Evolutionary conservation across 768 basidiomycete species (phyloP), one percentile per base, ranked within the genome.

Genomic region (Mycena galopus): DNA sequence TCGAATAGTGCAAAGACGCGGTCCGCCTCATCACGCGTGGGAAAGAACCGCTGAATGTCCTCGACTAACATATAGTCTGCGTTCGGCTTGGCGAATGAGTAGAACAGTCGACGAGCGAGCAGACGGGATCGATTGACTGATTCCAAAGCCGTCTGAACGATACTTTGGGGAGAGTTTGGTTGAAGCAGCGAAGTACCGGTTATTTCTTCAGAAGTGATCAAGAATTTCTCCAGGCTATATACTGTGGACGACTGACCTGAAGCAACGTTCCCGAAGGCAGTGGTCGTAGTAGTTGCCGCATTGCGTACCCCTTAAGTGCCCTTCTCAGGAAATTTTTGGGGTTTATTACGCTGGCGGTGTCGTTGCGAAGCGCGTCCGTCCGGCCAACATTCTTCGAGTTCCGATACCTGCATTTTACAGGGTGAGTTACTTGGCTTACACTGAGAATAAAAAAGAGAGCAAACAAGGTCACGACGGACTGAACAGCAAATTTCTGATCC

Each of bases 61-160:
- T 88, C 84, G 11, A 93, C 84, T 57, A 88, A 78, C 53, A 97
- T 76, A 69, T 85, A 87, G 6, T 93, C 89, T 21, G 88, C 81
- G 25, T 88, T 89, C 3, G 87, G 86, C 74, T 89, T 88, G 5
- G 87, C 85, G 82, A 95, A 97, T 9, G 95, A 96, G 82, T 95
- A 95, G 84, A 91, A 98, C 47, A 98, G 83, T 42, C 96, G 87
- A 60, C 94, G 89, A 53, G 96, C 95, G 65, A 98, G 91, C 88
- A 92, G 79, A 70, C 92, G 90, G 2, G 92, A 92, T 81, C 95
- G 96, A 83, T 94, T 95, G 1, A 92, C 89, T 1, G 92, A 94
- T 72, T 90, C 88, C 21, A 98, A 83, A 6, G 94, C 94, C 7
- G 90, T 91, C 75, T 92, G 90, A 53, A 97, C 93, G 83, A 93